A percentile compares a stretch with the other conserved stretches of the same genome.
Evolutionary conservation across 73 alveolate species (phyloP).

Genomic region (Paramecium sexaurelia): DNA sequence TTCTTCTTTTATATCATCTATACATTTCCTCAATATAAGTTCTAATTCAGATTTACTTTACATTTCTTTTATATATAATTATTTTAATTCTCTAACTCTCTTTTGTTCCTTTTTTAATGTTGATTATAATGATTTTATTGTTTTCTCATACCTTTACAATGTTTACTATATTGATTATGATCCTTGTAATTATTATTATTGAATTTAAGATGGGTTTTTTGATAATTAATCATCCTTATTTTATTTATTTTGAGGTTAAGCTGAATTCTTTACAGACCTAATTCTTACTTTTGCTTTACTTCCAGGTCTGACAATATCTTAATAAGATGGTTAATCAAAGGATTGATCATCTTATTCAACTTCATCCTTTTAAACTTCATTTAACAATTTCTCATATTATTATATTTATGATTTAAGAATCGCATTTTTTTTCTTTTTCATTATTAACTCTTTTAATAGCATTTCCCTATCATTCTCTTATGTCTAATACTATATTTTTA

Average conservation of each 20-base stretch:
- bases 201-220: neutral
- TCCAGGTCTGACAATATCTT: neutral
- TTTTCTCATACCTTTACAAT: conserved; percentile 56
- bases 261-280: conserved; percentile 28
- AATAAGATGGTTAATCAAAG: neutral
- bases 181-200: neutral
- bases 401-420: conserved; percentile 49
- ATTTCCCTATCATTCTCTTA: conserved; percentile 69
- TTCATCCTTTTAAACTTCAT: conserved; percentile 62
- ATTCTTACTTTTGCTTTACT: conserved; percentile 35
- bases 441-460: conserved; percentile 57
- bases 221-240: neutral
- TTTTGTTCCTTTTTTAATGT: conserved; percentile 68
- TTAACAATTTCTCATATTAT: conserved; percentile 56
- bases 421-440: conserved; percentile 68
- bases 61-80: conserved; percentile 76
- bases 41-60: conserved; percentile 78
- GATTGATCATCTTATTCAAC: conserved; percentile 44
- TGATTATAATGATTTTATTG: conserved; percentile 43
- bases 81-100: conserved; percentile 73
- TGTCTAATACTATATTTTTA: conserved; percentile 62
- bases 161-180: neutral
- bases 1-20: conserved; percentile 85
- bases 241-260: neutral
- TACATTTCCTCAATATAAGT: conserved; percentile 73